Percentiles rank a stretch among this genome's conserved stretches.
Evolutionary conservation across 805 yeast species (phyloP).

Genomic region (Yarrowia sp.): DNA sequence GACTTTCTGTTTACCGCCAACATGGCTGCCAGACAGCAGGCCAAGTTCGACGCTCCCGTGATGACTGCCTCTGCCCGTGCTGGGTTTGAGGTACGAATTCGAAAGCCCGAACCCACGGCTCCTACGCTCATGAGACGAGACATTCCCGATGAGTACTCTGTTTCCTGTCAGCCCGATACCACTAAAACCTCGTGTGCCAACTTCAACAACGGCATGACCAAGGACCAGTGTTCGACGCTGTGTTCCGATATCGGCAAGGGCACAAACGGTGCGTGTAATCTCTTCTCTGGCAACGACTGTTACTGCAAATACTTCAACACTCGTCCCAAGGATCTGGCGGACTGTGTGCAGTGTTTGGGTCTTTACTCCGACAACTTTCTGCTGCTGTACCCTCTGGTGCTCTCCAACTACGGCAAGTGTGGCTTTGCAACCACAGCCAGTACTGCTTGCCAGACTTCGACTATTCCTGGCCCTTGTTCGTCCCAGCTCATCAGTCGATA

Average conservation of each 20-base stretch:
- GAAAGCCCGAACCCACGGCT: neutral
- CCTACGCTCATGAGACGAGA: neutral
- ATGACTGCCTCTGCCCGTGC: neutral
- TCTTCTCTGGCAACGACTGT: neutral
- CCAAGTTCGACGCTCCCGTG: neutral
- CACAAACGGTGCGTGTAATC: neutral
- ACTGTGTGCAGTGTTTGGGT: slow-evolving; percentile 14
- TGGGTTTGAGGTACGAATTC: neutral
- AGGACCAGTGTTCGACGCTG: neutral
- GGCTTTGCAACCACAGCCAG: neutral
- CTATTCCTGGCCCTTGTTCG: neutral
- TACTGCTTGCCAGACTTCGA: neutral
- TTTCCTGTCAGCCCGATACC: neutral
- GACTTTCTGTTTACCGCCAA: neutral
- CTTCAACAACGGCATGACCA: slow-evolving; percentile 13
- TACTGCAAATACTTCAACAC: neutral
- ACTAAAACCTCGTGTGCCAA: neutral
- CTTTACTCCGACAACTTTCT: slow-evolving; percentile 9
- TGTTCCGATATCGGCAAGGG: neutral
- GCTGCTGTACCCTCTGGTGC: neutral
- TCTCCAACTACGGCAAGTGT: neutral
- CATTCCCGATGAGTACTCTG: slow-evolving; percentile 5
- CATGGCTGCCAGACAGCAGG: slow-evolving; percentile 1
- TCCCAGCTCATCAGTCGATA: slow-evolving; percentile 1
- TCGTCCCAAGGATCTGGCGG: neutral